phyloP scores from a whole-genome alignment of 75 land plant species.

The Cupressus sempervirens region DNA sequence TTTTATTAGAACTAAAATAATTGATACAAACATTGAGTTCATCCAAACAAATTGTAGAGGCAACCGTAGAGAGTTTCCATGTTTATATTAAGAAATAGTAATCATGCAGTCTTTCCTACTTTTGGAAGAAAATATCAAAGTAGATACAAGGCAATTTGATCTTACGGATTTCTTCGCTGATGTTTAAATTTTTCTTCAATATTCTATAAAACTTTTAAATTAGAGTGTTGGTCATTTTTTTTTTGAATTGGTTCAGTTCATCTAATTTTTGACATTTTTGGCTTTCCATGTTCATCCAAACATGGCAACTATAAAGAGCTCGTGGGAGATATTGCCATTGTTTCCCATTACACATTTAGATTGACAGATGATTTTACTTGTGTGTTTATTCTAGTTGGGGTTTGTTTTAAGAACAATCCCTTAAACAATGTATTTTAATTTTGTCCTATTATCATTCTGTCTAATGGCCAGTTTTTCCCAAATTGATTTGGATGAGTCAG shows the following conservation, averaged over 20 bases:
- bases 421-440: background rate
- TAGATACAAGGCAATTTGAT: background rate
- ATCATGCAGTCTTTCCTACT: background rate
- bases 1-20: too few relatives aligned
- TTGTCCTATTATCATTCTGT: background rate
- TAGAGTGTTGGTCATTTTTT: background rate
- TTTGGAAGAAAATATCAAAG: background rate
- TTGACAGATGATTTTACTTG: background rate
- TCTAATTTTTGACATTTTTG: background rate
- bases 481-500: constrained; percentile 11
- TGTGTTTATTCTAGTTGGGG: background rate
- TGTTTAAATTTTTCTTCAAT: background rate
- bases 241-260: background rate
- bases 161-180: background rate
- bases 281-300: background rate
- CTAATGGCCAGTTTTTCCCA: background rate
- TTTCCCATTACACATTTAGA: background rate
- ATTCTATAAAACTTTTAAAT: background rate
- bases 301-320: background rate
- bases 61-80: too few relatives aligned
- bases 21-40: too few relatives aligned
- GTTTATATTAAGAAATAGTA: too few relatives aligned
- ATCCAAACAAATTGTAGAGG: too few relatives aligned
- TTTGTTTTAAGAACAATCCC: background rate
- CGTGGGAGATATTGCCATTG: background rate